Evolutionary conservation across 192 early-diverging fungal genomes (phyloP), one percentile per base, ranked within the genome.

Genomic region (Coemansia sp.): DNA sequence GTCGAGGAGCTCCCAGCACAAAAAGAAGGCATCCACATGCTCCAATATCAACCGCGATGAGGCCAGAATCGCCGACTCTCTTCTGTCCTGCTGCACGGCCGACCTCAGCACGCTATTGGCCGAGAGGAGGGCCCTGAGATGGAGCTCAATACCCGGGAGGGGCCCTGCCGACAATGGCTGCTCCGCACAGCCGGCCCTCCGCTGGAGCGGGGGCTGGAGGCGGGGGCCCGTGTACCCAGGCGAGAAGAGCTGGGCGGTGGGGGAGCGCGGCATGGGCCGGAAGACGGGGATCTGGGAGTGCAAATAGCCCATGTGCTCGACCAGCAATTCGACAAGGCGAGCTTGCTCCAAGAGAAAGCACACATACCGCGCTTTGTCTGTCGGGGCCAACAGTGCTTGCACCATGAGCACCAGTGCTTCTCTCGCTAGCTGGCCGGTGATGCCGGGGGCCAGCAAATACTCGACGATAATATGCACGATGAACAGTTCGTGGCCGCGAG

Each of bases 1-100:
- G 61, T 82, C 79, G 3, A 82, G 55, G 35, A 82, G 74, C 65
- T 82, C 79, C 79, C 79, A 82, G 58, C 74, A 73, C 2, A 82
- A 35, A 37, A 82, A 82, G 28, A 82, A 73, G 24, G 70, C 74
- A 24, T 82, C 79, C 23, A 82, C 74, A 34, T 65, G 72, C 35
- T 71, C 72, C 23, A 74, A 58, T 8, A 63, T 34, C n/a, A 34
- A 6, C 0, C 65, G 56, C 37, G 71, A 65, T 3, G 71, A 63
- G 1, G 59, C 59, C 18, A 71, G 62, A 6, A 71, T 69, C 0
- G 42, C 61, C 0, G 64, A 2, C 36, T 79, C 76, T 34, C 71
- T 67, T 26, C 66, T 67, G 14, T 73, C 76, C 63, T 69, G 70
- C 40, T 73, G 58, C 20, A 51, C 67, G 1, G 48, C 60, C 20